Evolutionary conservation across 306 rosid species (phyloP).

Genomic region (Sophora flavescens): DNA sequence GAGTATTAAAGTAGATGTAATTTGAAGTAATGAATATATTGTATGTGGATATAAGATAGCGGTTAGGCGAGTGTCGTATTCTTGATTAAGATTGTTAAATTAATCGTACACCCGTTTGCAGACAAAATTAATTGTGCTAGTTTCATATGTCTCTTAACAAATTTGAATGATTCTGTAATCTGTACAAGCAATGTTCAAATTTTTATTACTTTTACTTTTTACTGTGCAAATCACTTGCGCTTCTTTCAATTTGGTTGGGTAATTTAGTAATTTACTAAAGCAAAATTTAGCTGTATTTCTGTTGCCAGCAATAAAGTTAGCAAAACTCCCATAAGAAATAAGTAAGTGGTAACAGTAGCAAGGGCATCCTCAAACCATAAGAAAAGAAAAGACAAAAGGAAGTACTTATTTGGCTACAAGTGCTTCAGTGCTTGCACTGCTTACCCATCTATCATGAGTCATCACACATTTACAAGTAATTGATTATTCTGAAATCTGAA

Average conservation of each 20-base stretch:
- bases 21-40: no score
- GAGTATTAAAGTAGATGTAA: no score
- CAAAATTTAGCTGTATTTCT: not conserved
- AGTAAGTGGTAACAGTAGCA: no score
- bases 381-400: slow-evolving; percentile 44
- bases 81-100: not conserved
- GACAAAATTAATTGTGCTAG: not conserved
- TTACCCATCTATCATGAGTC: slow-evolving; percentile 30
- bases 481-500: slow-evolving; percentile 47
- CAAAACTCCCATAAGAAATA: no score
- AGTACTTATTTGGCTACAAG: slow-evolving; percentile 37
- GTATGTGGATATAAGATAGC: no score
- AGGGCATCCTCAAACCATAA: not conserved
- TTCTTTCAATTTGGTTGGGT: not conserved
- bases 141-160: not conserved
- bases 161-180: not conserved
- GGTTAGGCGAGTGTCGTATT: no score
- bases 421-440: slow-evolving; percentile 2
- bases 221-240: not conserved
- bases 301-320: slow-evolving; percentile 21
- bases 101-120: not conserved
- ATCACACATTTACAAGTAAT: slow-evolving; percentile 42
- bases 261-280: not conserved
- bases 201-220: not conserved
- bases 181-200: slow-evolving; percentile 15